phyloP scores from a whole-genome alignment of 2,329 filamentous ascomycete species.

The Hymenoscyphus fraxineus region DNA sequence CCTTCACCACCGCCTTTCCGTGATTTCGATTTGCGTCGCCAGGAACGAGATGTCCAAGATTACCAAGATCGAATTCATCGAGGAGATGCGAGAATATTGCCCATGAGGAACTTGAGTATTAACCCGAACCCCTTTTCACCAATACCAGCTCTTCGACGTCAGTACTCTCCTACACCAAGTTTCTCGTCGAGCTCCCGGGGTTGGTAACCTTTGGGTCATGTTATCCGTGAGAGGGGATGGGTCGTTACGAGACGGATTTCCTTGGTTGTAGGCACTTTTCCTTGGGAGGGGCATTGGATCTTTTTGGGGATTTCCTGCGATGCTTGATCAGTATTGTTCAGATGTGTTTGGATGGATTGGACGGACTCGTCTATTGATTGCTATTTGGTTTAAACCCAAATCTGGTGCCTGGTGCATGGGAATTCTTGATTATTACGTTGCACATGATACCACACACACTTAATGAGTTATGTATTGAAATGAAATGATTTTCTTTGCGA shows the following conservation, averaged over 20 bases:
- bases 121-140: constrained; percentile 22
- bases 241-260: neutral
- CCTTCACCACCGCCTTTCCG: neutral
- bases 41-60: neutral
- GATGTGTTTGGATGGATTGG: neutral
- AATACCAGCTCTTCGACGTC: constrained; percentile 15
- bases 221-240: neutral
- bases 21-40: neutral
- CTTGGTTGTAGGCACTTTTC: neutral
- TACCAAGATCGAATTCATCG: neutral
- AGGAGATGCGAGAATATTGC: neutral
- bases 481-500: neutral
- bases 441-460: neutral
- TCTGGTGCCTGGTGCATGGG: neutral
- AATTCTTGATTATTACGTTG: neutral
- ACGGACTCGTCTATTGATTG: constrained; percentile 2
- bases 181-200: neutral
- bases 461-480: constrained; percentile 7
- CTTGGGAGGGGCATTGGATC: neutral
- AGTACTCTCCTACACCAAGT: constrained; percentile 11
- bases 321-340: constrained; percentile 8
- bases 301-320: neutral
- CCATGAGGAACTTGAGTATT: neutral
- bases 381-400: neutral
- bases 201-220: neutral